Conservation (phyloP, 192 early-diverging fungal genomes). For the Cladochytrium replicatum region DNA sequence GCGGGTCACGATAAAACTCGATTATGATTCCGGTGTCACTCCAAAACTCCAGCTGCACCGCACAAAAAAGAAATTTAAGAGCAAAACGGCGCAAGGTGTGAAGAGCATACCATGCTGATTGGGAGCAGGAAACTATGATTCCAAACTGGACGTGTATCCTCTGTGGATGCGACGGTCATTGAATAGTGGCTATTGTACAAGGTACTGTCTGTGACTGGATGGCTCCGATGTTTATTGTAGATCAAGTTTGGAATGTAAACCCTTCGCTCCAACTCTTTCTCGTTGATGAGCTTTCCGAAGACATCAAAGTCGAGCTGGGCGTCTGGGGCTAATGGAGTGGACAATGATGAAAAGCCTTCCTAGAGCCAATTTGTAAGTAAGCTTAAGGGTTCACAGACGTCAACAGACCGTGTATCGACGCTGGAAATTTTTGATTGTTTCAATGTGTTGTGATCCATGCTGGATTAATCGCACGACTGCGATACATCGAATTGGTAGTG, state of each 20-base stretch:
- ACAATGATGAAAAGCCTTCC: neutral
- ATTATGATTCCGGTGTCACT: neutral
- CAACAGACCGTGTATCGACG: neutral
- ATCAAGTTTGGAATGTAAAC: neutral
- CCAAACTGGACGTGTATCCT: neutral
- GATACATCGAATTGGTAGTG: neutral
- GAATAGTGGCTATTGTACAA: neutral
- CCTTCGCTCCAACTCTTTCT: neutral
- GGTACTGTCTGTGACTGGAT: neutral
- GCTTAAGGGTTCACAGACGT: neutral
- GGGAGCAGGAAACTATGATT: neutral
- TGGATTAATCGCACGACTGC: neutral
- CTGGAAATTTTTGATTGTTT: neutral
- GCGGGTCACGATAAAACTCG: neutral
- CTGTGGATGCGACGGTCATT: neutral
- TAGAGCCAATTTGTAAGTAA: neutral
- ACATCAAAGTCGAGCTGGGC: neutral
- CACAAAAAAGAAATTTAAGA: neutral
- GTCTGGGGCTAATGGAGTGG: neutral
- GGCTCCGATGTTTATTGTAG: neutral
- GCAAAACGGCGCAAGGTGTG: neutral
- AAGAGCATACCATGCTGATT: neutral
- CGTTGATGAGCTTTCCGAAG: neutral
- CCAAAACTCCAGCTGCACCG: neutral
- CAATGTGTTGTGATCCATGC: neutral